Conservation (phyloP, 176 grass and related monocot species). For the sorghum (Sorghum bicolor) region Sorghum_bicolor_NCBIv3 NC_012879.2:7468001-7468500, state of each 20-base stretch:
- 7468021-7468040: too few species aligned
- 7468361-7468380: conserved; percentile 88
- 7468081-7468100: background rate
- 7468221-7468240: background rate
- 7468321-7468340: conserved; percentile 94
- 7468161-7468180: conserved; percentile 93
- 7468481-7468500: background rate
- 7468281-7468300: conserved; percentile 42
- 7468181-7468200: conserved; percentile 95
- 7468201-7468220: background rate
- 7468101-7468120: background rate
- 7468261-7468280: conserved; percentile 17
- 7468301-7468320: conserved; percentile 98
- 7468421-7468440: conserved; percentile 24
- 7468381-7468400: conserved; percentile 96
- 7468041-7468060: background rate
- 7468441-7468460: background rate
- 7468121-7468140: conserved; percentile 99
- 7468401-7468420: conserved; percentile 97
- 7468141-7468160: conserved; percentile 98
- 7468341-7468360: conserved; percentile 91
- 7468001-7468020: too few species aligned
- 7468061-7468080: background rate
- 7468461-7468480: background rate
- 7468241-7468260: conserved; percentile 5